These are phyloP conservation scores for Wickerhamia fluorescens DNA, from an alignment of 805 yeast genomes.

Conservation along the genomic window DNA sequence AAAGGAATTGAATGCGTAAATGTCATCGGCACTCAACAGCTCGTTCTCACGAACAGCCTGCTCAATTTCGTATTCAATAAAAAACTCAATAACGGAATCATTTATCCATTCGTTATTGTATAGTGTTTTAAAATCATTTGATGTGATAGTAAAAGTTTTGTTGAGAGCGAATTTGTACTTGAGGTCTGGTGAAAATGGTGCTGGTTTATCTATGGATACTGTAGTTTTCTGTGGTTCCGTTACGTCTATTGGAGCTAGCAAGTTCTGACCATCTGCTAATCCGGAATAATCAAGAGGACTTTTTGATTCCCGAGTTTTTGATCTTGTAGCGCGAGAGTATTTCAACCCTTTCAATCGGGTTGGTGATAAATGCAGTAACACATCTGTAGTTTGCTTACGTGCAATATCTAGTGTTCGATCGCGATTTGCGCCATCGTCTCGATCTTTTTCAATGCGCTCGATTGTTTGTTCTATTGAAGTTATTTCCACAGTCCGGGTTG, in stretches of 20 bases:
- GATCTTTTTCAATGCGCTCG: no score
- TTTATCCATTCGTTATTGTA: constrained; percentile 83
- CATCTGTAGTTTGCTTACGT: neutral
- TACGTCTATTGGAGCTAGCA: no score
- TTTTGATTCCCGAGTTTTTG: constrained; percentile 2
- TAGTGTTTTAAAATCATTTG: constrained; percentile 71
- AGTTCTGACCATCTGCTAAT: no score
- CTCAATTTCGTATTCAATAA: constrained; percentile 53
- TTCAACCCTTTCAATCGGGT: neutral
- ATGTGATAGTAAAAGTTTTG: constrained; percentile 48
- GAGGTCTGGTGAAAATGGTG: constrained; percentile 40
- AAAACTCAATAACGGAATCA: constrained; percentile 83
- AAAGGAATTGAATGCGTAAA: constrained; percentile 70
- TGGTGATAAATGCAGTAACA: constrained; percentile 1
- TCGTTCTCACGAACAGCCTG: constrained; percentile 16
- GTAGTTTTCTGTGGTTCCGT: no score
- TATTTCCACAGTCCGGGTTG: constrained; percentile 1
- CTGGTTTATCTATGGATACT: constrained; percentile 31
- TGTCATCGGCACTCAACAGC: constrained; percentile 28
- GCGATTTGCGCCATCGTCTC: no score
- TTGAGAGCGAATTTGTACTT: constrained; percentile 48
- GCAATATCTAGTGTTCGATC: neutral
- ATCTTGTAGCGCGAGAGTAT: constrained; percentile 4
- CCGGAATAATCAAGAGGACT: neutral
- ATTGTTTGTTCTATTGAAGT: neutral